phyloP scores from a whole-genome alignment of 306 rosid species.

The Mimosa pudica region DNA sequence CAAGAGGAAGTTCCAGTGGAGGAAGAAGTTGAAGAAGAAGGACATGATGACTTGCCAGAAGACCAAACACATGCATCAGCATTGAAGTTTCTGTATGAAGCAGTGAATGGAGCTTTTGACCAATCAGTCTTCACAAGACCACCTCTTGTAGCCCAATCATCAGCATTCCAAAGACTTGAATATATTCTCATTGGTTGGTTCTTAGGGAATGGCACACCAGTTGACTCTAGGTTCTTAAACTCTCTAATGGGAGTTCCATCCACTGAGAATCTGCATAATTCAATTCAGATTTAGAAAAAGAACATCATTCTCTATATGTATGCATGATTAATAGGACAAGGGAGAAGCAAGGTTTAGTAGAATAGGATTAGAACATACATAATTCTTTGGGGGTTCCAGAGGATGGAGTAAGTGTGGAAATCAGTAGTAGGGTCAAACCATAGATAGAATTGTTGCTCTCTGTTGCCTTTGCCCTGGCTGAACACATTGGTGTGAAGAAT shows the following conservation, averaged over 20 bases:
- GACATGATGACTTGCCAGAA: neutral
- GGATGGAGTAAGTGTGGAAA: constrained; percentile 44
- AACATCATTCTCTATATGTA: neutral
- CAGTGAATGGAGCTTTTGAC: neutral
- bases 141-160: neutral
- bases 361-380: neutral
- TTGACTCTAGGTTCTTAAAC: constrained; percentile 3
- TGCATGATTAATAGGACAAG: neutral
- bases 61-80: neutral
- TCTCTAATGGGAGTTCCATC: constrained; percentile 13
- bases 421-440: constrained; percentile 61
- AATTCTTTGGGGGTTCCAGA: constrained; percentile 18
- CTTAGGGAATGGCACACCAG: neutral
- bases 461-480: constrained; percentile 39
- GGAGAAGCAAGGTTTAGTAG: neutral
- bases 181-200: constrained; percentile 10
- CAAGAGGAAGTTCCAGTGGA: constrained; percentile 21
- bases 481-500: constrained; percentile 51
- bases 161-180: constrained; percentile 2
- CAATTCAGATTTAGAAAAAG: neutral
- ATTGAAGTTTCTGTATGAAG: constrained; percentile 13
- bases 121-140: neutral
- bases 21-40: constrained; percentile 5
- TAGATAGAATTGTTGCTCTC: constrained; percentile 58
- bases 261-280: neutral